Conservation (phyloP, 331 rosid species). For the Dryas integrifolia region DNA sequence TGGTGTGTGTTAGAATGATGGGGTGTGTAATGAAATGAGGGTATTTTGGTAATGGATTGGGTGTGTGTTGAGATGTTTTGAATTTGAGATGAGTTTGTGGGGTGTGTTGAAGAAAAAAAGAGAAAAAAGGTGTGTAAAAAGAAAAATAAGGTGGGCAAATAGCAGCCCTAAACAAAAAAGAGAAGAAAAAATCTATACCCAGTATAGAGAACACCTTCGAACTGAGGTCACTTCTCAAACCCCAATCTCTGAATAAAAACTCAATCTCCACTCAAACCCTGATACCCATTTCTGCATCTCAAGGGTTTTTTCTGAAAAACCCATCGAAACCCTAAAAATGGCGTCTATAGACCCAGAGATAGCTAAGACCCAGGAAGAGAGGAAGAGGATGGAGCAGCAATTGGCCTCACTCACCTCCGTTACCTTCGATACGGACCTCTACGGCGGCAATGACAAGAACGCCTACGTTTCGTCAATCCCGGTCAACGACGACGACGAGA, state of each 20-base stretch:
- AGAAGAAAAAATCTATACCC: no score
- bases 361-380: constrained; percentile 79
- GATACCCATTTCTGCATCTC: not conserved
- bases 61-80: no score
- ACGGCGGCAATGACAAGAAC: constrained; percentile 61
- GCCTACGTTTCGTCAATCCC: constrained; percentile 74
- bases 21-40: no score
- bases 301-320: not conserved
- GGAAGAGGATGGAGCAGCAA: constrained; percentile 74
- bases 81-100: no score
- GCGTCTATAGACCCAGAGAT: constrained; percentile 47
- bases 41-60: no score
- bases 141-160: no score
- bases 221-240: not conserved
- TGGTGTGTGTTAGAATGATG: no score
- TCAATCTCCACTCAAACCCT: no score
- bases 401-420: constrained; percentile 69
- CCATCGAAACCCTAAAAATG: constrained; percentile 22
- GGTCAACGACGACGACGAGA: constrained; percentile 82
- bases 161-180: no score
- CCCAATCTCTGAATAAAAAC: not conserved
- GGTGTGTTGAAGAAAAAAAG: no score
- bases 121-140: no score
- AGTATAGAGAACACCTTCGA: no score
- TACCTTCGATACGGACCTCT: constrained; percentile 82